phyloP scores from a whole-genome alignment of 257 asterid genomes.

The Solanum etuberosum region DNA sequence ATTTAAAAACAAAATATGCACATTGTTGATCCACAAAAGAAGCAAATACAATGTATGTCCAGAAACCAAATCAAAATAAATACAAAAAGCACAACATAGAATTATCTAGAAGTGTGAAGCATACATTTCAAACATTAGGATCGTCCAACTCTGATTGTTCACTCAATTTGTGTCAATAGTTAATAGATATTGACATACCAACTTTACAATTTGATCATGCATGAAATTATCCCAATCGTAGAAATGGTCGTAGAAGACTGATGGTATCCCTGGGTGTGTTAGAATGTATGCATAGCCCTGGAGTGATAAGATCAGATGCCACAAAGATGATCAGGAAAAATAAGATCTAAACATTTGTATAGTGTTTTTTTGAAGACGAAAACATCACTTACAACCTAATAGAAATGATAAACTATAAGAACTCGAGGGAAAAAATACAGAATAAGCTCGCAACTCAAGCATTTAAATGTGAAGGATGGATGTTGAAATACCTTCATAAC shows the following conservation, averaged over 20 bases:
- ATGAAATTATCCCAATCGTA: constrained; percentile 55
- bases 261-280: constrained; percentile 84
- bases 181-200: constrained; percentile 37
- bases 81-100: neutral
- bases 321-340: neutral
- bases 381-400: too few relatives aligned
- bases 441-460: neutral
- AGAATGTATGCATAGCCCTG: constrained; percentile 85
- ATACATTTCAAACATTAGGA: neutral
- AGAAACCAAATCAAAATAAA: neutral
- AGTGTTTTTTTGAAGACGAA: neutral
- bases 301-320: neutral
- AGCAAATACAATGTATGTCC: neutral
- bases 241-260: constrained; percentile 88
- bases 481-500: constrained; percentile 62
- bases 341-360: neutral
- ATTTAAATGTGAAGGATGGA: neutral
- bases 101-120: constrained; percentile 12
- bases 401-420: neutral
- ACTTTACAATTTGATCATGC: constrained; percentile 71
- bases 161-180: neutral
- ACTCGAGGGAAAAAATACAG: neutral
- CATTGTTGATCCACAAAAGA: neutral
- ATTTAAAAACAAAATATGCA: neutral
- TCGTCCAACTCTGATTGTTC: neutral